A percentile compares a stretch with the other conserved stretches of the same genome.
These are phyloP conservation scores for Trifolium dubium DNA, from an alignment of 306 rosid species.

Conservation along the genomic window DNA sequence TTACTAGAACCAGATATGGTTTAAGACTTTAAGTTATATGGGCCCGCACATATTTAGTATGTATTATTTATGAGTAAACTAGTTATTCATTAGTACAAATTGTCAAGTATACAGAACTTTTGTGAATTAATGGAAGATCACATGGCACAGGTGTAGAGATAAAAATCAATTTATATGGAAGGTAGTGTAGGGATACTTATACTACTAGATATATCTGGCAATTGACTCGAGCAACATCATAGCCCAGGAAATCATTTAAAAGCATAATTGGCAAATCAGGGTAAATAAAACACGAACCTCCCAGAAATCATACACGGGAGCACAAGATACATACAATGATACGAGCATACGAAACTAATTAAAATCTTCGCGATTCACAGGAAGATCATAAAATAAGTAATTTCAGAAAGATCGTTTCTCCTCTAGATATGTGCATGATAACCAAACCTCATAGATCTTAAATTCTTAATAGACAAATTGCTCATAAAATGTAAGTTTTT, in stretches of 20 bases:
- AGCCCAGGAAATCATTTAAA: constrained; percentile 23
- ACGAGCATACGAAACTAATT: background rate
- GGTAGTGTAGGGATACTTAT: background rate
- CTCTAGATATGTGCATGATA: constrained; percentile 10
- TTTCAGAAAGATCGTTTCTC: constrained; percentile 23
- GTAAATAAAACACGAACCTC: constrained; percentile 17
- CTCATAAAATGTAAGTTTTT: background rate
- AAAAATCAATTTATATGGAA: constrained; percentile 14
- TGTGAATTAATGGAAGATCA: constrained; percentile 6
- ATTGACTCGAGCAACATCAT: constrained; percentile 30
- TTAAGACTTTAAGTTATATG: constrained; percentile 9
- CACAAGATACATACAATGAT: background rate
- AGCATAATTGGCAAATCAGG: constrained; percentile 36
- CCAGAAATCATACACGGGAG: constrained; percentile 23
- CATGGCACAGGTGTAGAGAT: background rate
- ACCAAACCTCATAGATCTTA: constrained; percentile 12
- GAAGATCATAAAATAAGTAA: background rate
- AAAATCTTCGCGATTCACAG: constrained; percentile 15
- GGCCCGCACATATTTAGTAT: constrained; percentile 22
- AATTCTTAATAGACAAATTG: constrained; percentile 13
- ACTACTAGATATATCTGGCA: background rate
- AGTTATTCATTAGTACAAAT: constrained; percentile 9
- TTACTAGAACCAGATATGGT: constrained; percentile 30
- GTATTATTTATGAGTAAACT: constrained; percentile 16
- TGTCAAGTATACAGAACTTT: constrained; percentile 6